Evolutionary conservation across 345 rosid genomes (phyloP), one percentile per base, ranked within the genome.

Genomic region (Dipteronia dyeriana): DNA sequence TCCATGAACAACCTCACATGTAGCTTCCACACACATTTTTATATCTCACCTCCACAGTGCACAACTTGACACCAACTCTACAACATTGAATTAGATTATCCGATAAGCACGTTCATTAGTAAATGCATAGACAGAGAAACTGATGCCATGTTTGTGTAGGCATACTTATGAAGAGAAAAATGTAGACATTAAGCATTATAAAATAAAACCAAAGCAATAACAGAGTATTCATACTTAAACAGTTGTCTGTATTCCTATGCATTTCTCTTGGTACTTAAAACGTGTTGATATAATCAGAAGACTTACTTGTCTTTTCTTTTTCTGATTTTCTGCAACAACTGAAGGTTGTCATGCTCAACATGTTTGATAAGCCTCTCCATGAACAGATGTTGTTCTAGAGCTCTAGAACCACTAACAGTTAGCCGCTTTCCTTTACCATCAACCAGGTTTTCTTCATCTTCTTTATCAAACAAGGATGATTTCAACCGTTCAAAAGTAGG

Each of bases 11-110:
- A 94, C 85, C 63, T 89, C 86, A n/a, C 92, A 90, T 38, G 86
- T 84, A 43, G 93, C 91, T 73, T 90, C 94, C 9, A 94, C 89
- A 2, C 81, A 67, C 25, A 91, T 89, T 82, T 54, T 67, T 76
- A 75, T 85, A 91, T 79, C 95, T 85, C 66, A 91, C 92, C 61
- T 94, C 97, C 31, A 91, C 84, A 13, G 76, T 84, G 10, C 94
- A 91, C 76, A 84, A 80, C 72, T 90, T 79, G n/a, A 93, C 88
- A 9, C 91, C 92, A 49, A 88, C 91, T 77, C 94, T 93, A 66
- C 69, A 71, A 34, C 69, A 75, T 10, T 62, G 25, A 34, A 65
- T 47, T 75, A 66, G 43, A 13, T 41, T 56, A 64, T 13, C 7
- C 63, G 51, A 75, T 20, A 63, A 64, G 13, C 56, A 22, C 49